A percentile compares a stretch with the other conserved stretches of the same genome.
phyloP scores from a whole-genome alignment of 225 moss, liverwort and hornwort species.

The Climacium dendroides region DNA sequence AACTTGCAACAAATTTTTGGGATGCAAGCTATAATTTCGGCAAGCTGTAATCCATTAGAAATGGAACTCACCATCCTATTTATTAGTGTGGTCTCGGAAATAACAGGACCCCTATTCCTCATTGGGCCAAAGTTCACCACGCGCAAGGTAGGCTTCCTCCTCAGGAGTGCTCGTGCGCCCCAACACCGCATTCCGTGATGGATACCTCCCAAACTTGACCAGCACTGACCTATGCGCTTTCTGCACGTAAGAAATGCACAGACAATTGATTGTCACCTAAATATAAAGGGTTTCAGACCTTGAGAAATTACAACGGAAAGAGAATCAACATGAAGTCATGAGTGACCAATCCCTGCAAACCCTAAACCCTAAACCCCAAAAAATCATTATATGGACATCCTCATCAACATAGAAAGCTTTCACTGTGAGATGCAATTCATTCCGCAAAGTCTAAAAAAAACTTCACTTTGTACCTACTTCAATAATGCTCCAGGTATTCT shows the following conservation, averaged over 20 bases:
- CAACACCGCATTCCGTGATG: constrained; percentile 50
- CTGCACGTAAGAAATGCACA: constrained; percentile 17
- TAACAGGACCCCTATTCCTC: neutral
- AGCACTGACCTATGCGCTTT: constrained; percentile 34
- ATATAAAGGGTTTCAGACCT: neutral
- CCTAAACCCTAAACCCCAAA: neutral
- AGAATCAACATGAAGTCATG: neutral
- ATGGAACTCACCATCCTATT: neutral
- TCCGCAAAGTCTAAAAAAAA: neutral
- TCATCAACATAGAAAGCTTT: neutral
- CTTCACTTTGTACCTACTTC: neutral
- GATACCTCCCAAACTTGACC: constrained; percentile 59
- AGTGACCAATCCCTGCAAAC: neutral
- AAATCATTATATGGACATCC: neutral
- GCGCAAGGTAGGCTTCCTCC: constrained; percentile 49
- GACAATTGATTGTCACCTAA: neutral
- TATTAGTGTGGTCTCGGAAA: neutral
- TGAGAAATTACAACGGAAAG: neutral
- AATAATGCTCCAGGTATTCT: neutral
- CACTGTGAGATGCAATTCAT: neutral
- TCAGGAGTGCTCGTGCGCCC: constrained; percentile 40
- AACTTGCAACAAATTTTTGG: neutral
- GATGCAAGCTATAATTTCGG: neutral
- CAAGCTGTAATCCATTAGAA: neutral
- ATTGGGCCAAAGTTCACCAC: constrained; percentile 13